phyloP scores from a whole-genome alignment of 768 basidiomycete genomes.

The Roridomyces roridus region DNA sequence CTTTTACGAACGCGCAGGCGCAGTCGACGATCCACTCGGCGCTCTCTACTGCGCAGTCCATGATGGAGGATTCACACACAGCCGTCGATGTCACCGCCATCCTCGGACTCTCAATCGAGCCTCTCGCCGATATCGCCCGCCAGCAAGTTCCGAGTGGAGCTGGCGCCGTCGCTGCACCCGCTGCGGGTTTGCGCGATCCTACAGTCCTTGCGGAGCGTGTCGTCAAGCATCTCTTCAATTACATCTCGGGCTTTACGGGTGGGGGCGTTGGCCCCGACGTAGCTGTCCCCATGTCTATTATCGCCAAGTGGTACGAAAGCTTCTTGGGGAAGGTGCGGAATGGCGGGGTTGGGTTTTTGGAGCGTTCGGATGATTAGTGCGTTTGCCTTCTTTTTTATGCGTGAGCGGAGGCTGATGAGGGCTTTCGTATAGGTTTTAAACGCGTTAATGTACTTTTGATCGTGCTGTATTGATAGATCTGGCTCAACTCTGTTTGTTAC shows the following conservation, averaged over 20 bases:
- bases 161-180: slow-evolving; percentile 18
- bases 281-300: slow-evolving; percentile 64
- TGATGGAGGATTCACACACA: slow-evolving; percentile 41
- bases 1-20: slow-evolving; percentile 48
- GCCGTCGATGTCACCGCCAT: slow-evolving; percentile 65
- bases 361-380: slow-evolving; percentile 44
- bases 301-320: slow-evolving; percentile 75
- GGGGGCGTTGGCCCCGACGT: slow-evolving; percentile 53
- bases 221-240: slow-evolving; percentile 79
- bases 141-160: slow-evolving; percentile 53
- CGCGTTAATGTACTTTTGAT: too few relatives aligned
- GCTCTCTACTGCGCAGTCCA: slow-evolving; percentile 40
- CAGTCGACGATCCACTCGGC: slow-evolving; percentile 43
- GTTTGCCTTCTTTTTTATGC: slow-evolving; percentile 1
- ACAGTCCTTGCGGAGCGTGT: slow-evolving; percentile 68
- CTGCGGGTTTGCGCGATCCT: slow-evolving; percentile 46
- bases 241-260: slow-evolving; percentile 69
- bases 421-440: too few relatives aligned
- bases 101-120: slow-evolving; percentile 83
- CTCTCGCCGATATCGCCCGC: slow-evolving; percentile 62
- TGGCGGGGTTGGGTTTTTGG: slow-evolving; percentile 68
- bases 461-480: too few relatives aligned
- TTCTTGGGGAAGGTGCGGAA: slow-evolving; percentile 65
- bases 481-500: too few relatives aligned
- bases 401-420: too few relatives aligned